These are phyloP conservation scores for Agrocybe chaxingu DNA, from an alignment of 768 basidiomycete genomes.

Conservation along the genomic window DNA sequence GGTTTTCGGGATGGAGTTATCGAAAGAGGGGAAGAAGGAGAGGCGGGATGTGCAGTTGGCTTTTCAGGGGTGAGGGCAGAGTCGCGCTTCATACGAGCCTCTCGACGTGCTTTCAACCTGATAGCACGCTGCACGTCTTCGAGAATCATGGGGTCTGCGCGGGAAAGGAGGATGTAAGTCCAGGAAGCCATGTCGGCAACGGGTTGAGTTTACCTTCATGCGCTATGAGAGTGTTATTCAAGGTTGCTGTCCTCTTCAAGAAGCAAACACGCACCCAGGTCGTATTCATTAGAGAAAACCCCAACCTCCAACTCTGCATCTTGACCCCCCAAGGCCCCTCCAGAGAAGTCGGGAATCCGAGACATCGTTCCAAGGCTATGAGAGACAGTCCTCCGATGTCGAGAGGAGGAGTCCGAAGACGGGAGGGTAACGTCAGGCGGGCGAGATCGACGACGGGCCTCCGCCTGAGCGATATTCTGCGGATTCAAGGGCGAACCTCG, in stretches of 20 bases:
- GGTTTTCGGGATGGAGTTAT: conserved; percentile 22
- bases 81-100: conserved; percentile 51
- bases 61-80: conserved; percentile 14
- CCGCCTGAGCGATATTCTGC: conserved; percentile 21
- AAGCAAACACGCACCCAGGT: conserved; percentile 54
- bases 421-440: conserved; percentile 19
- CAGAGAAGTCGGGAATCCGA: conserved; percentile 6
- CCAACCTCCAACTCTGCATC: conserved; percentile 19
- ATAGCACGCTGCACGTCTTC: conserved; percentile 79
- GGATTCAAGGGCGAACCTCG: conserved; percentile 33
- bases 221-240: conserved; percentile 36
- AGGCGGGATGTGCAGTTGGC: conserved; percentile 1
- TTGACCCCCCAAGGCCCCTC: background rate
- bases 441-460: conserved; percentile 24
- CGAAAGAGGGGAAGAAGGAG: conserved; percentile 18
- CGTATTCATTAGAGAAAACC: conserved; percentile 72
- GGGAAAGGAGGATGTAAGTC: conserved; percentile 2
- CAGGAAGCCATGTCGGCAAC: background rate
- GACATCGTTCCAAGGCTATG: conserved; percentile 1
- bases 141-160: conserved; percentile 70
- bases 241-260: conserved; percentile 1
- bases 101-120: conserved; percentile 69
- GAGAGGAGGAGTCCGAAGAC: conserved; percentile 17
- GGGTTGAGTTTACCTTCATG: conserved; percentile 60
- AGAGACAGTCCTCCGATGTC: conserved; percentile 23